Percentiles rank a stretch among this genome's conserved stretches.
phyloP scores from a whole-genome alignment of 164 flowering plant genomes.

The Berberis vulgaris region DNA sequence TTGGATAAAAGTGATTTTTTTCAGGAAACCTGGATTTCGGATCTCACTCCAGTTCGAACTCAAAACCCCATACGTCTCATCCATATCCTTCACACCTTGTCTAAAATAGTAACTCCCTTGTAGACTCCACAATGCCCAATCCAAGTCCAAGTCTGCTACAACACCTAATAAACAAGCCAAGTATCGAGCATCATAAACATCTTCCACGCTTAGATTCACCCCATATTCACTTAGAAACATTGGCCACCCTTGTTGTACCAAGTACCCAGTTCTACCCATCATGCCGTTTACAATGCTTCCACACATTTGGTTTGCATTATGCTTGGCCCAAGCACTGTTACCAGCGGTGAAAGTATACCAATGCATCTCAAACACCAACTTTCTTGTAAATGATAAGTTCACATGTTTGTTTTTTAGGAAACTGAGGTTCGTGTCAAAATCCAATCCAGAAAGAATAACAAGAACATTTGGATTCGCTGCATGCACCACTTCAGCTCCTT shows the following conservation, averaged over 20 bases:
- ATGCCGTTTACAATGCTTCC: constrained; percentile 26
- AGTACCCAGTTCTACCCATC: constrained; percentile 35
- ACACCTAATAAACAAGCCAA: constrained; percentile 55
- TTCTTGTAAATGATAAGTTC: constrained; percentile 39
- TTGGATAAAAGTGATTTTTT: constrained; percentile 23
- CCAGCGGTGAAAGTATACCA: constrained; percentile 57
- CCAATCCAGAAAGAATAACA: constrained; percentile 66
- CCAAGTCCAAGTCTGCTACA: constrained; percentile 67
- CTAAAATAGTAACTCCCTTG: constrained; percentile 70
- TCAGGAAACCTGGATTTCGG: constrained; percentile 43
- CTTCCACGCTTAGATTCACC: constrained; percentile 49
- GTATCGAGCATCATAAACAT: constrained; percentile 66
- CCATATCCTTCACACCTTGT: constrained; percentile 43
- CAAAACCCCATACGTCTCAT: constrained; percentile 56
- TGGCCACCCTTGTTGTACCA: constrained; percentile 58
- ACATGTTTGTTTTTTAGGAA: constrained; percentile 36
- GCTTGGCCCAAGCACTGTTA: constrained; percentile 32
- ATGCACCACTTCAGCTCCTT: constrained; percentile 85
- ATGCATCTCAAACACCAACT: constrained; percentile 62
- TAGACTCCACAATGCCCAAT: constrained; percentile 75
- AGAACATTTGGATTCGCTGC: constrained; percentile 63
- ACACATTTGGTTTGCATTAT: constrained; percentile 60
- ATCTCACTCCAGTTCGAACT: constrained; percentile 42
- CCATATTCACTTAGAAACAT: constrained; percentile 80
- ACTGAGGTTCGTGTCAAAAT: constrained; percentile 44